Percentiles rank a stretch among this genome's conserved stretches.
phyloP scores from a whole-genome alignment of 345 rosid species.

The Salix exigua region DNA sequence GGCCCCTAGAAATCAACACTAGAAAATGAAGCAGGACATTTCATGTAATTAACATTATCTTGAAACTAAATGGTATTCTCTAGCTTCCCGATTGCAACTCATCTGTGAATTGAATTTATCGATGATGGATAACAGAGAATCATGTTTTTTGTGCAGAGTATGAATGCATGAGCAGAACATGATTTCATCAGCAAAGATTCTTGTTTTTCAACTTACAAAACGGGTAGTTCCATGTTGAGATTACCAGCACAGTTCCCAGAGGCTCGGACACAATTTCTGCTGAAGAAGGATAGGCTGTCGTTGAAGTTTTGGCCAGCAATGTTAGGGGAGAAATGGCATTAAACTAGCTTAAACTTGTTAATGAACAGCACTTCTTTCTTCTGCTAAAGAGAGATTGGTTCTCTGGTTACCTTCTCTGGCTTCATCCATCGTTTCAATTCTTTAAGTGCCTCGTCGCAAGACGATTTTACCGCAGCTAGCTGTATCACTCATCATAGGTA shows the following conservation, averaged over 20 bases:
- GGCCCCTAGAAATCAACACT: not conserved
- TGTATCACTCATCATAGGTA: conserved; percentile 19
- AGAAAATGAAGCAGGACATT: not conserved
- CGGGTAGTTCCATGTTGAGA: conserved; percentile 87
- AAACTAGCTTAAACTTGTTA: not conserved
- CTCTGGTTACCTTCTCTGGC: conserved; percentile 56
- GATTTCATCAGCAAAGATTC: not conserved
- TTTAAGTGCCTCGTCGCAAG: conserved; percentile 55
- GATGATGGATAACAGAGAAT: not conserved
- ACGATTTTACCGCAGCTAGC: conserved; percentile 52
- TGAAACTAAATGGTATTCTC: not conserved
- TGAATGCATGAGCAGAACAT: not conserved
- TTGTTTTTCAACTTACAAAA: conserved; percentile 42
- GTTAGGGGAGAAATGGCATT: not conserved
- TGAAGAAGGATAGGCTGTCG: conserved; percentile 68
- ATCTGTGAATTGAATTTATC: not conserved
- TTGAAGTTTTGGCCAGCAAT: conserved; percentile 63
- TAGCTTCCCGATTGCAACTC: not conserved
- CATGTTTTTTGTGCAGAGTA: not conserved
- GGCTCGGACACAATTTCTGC: conserved; percentile 85
- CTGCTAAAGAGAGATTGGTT: not conserved
- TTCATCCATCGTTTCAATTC: conserved; percentile 74
- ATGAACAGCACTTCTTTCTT: not conserved
- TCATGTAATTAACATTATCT: not conserved
- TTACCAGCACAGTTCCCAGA: conserved; percentile 68